phyloP scores from a whole-genome alignment of 768 basidiomycete species.

The Cantharellus cinnabarinus region DNA sequence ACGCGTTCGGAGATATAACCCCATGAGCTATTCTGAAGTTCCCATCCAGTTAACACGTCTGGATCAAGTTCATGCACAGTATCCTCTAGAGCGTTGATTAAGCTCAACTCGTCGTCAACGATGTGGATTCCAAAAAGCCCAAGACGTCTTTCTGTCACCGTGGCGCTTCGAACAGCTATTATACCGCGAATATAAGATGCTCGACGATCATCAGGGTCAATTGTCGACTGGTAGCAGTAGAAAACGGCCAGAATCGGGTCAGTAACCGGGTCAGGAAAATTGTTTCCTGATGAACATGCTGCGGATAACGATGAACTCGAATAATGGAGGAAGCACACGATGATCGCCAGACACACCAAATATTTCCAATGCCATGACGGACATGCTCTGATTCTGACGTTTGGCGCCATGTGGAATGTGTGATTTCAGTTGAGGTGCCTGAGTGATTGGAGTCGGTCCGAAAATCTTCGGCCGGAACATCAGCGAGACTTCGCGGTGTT shows the following conservation, averaged over 20 bases:
- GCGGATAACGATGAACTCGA: background rate
- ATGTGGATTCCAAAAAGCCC: slow-evolving; percentile 27
- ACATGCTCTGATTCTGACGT: slow-evolving; percentile 55
- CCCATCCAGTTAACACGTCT: slow-evolving; percentile 84
- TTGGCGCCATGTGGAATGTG: slow-evolving; percentile 9
- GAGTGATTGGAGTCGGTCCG: slow-evolving; percentile 29
- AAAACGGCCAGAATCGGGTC: slow-evolving; percentile 52
- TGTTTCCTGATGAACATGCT: slow-evolving; percentile 41
- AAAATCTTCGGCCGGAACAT: too few species aligned
- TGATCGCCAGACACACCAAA: slow-evolving; percentile 37
- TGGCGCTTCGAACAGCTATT: slow-evolving; percentile 27
- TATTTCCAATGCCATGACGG: slow-evolving; percentile 61
- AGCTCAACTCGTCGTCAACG: slow-evolving; percentile 51
- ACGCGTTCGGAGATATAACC: slow-evolving; percentile 68
- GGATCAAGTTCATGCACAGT: slow-evolving; percentile 62
- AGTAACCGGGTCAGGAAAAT: slow-evolving; percentile 41
- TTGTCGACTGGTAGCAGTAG: slow-evolving; percentile 40
- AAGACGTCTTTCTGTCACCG: slow-evolving; percentile 23
- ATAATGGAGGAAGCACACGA: background rate
- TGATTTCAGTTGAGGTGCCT: slow-evolving; percentile 40
- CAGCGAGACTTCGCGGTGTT: too few species aligned
- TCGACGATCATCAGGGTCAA: slow-evolving; percentile 17
- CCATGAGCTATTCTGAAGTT: slow-evolving; percentile 76
- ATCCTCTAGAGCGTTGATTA: slow-evolving; percentile 62
- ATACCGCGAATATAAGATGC: slow-evolving; percentile 24